phyloP scores from a whole-genome alignment of 176 grass and related monocot species.

The Paspalum notatum region DNA sequence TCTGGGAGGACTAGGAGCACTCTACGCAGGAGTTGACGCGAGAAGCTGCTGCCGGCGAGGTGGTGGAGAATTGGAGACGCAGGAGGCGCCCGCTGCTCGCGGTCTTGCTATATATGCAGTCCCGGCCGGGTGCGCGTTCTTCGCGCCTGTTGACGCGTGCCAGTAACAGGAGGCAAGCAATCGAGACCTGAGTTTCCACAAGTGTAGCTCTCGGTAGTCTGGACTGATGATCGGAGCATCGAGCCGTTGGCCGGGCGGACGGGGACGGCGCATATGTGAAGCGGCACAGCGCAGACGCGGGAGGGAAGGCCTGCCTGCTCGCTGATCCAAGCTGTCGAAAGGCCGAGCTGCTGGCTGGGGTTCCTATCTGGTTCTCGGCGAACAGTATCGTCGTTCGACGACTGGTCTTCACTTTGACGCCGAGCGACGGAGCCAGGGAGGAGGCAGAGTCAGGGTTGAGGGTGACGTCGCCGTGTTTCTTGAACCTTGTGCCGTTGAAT shows the following conservation, averaged over 20 bases:
- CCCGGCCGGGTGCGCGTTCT: too few species aligned
- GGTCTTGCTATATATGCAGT: too few species aligned
- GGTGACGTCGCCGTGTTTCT: not conserved
- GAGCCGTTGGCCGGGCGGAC: not conserved
- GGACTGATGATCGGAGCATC: not conserved
- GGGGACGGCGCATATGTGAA: not conserved
- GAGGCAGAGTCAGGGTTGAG: not conserved
- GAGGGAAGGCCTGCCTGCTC: not conserved
- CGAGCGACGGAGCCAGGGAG: not conserved
- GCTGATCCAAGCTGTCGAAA: not conserved
- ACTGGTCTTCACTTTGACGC: not conserved
- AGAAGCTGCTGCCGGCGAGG: too few species aligned
- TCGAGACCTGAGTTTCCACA: not conserved
- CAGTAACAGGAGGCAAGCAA: not conserved
- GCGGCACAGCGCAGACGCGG: not conserved
- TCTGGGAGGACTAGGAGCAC: not conserved
- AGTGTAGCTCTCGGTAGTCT: not conserved
- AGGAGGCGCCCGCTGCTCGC: too few species aligned
- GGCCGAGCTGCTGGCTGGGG: not conserved
- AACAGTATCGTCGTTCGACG: not conserved
- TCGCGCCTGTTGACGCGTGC: not conserved
- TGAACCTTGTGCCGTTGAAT: not conserved
- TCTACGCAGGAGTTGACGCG: not conserved
- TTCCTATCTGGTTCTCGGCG: not conserved
- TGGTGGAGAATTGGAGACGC: too few species aligned